phyloP scores from a whole-genome alignment of 306 rosid species.

The Rubus parviflorus region DNA sequence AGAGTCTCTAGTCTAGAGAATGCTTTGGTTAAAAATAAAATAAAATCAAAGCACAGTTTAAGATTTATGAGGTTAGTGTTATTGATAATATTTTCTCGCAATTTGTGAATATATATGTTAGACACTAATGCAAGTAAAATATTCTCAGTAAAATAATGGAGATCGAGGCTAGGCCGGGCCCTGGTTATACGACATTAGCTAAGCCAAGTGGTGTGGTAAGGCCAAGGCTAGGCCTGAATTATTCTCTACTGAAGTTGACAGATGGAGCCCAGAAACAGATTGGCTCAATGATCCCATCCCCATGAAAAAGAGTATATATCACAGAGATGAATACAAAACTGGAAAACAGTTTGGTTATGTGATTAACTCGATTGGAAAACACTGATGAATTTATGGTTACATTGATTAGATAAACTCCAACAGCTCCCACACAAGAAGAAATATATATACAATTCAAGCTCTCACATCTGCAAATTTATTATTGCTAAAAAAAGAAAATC shows the following conservation, averaged over 20 bases:
- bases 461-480: background rate
- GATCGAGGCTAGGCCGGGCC: background rate
- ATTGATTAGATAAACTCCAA: slow-evolving; percentile 4
- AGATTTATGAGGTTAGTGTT: too few relatives aligned
- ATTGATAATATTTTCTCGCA: too few relatives aligned
- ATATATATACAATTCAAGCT: background rate
- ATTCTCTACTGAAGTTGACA: slow-evolving; percentile 16
- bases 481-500: too few relatives aligned
- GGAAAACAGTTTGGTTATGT: slow-evolving; percentile 20
- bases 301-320: background rate
- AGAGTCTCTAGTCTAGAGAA: too few relatives aligned
- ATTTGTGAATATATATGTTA: background rate
- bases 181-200: background rate
- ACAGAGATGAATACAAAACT: background rate
- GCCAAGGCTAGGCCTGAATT: background rate
- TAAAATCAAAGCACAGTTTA: too few relatives aligned
- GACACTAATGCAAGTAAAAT: background rate
- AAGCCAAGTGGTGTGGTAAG: slow-evolving; percentile 6
- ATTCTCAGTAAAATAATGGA: too few relatives aligned
- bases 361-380: slow-evolving; percentile 3
- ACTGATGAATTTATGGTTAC: background rate
- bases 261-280: slow-evolving; percentile 25
- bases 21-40: too few relatives aligned
- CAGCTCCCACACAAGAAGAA: slow-evolving; percentile 16
- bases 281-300: slow-evolving; percentile 11